Base-by-base conservation (phyloP, 164 flowering plant genomes). In the Litsea cubeba region DNA sequence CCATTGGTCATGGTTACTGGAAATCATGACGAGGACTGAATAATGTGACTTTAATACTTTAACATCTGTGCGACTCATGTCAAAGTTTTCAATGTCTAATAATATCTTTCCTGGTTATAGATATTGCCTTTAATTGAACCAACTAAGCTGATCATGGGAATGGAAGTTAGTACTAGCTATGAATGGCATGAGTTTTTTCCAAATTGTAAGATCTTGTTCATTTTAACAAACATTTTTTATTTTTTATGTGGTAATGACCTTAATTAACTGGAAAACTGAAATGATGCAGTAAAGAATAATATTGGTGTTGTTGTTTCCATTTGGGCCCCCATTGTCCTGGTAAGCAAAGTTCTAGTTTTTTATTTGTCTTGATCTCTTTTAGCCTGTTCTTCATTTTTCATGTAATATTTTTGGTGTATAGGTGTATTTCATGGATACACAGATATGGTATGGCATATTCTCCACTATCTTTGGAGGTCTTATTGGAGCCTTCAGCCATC, bases 141-240 rank as follows among this genome's bases (percentile, higher is more conserved):
- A 35, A 91, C 99, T 30, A 85, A 88, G 83, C 28, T 78, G 65
- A 96, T 96, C 40, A 82, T 88, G 94, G 81, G 50, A 35, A 54
- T 96, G 75, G 76, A 58, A 62, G 77, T 89, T 40, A 72, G 74
- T 62, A 40, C 46, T 40, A 84, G 75, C 78, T 94, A 92, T 79
- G 87, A 88, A 46, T 96, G 99, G 99, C 98, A 93, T 72, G 99
- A 96, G 78, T 88, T 96, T 81, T 91, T 94, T 75, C 98, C 99
- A 25, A 77, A 87, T 81, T 89, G 98, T 96, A 87, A 75, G 50
- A 32, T 35, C 58, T 78, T 35, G 30, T 32, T 58, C 69, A 17
- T 64, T 72, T 51, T 74, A 40, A 24, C 66, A 5, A 12, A 0
- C n/a, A 5, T 73, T 35, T 22, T 18, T 20, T 65, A 68, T 63